Evolutionary conservation across 2,329 filamentous ascomycete species (phyloP).

Genomic region (Xylaria multiplex): DNA sequence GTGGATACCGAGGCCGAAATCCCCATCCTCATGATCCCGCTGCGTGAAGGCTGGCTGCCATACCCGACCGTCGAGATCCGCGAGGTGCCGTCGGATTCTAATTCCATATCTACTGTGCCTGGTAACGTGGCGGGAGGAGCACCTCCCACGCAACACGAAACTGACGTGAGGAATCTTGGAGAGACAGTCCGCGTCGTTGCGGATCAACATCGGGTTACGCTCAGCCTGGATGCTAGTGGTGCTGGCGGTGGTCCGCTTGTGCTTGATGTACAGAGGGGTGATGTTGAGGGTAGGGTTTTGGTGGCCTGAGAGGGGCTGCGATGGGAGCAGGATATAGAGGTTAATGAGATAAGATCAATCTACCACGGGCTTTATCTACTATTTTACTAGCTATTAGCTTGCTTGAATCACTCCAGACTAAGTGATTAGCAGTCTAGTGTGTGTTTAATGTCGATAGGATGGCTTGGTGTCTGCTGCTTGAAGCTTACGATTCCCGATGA

Average conservation of each 20-base stretch:
- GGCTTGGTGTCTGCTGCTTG: too few relatives aligned
- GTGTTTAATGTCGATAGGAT: too few relatives aligned
- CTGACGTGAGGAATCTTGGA: conserved; percentile 80
- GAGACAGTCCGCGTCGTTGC: conserved; percentile 80
- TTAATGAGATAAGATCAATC: too few relatives aligned
- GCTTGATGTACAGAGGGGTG: conserved; percentile 66
- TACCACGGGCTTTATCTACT: too few relatives aligned
- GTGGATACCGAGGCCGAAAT: conserved; percentile 66
- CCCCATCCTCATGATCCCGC: conserved; percentile 79
- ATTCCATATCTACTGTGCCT: background rate
- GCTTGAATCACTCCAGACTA: too few relatives aligned
- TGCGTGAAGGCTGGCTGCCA: conserved; percentile 80
- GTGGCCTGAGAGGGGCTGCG: conserved; percentile 24
- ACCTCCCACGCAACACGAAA: conserved; percentile 70
- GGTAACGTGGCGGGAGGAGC: background rate
- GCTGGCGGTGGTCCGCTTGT: conserved; percentile 73
- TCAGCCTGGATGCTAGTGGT: conserved; percentile 75
- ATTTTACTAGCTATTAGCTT: too few relatives aligned
- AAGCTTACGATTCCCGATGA: too few relatives aligned
- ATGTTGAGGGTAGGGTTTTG: conserved; percentile 36
- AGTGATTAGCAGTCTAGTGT: too few relatives aligned
- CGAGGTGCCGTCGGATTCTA: conserved; percentile 56
- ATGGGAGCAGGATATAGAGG: too few relatives aligned
- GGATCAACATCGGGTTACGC: conserved; percentile 76
- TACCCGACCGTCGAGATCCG: conserved; percentile 83